Conservation (phyloP, 176 grass and related monocot species). For the sorghum (Sorghum bicolor) region DNA sequence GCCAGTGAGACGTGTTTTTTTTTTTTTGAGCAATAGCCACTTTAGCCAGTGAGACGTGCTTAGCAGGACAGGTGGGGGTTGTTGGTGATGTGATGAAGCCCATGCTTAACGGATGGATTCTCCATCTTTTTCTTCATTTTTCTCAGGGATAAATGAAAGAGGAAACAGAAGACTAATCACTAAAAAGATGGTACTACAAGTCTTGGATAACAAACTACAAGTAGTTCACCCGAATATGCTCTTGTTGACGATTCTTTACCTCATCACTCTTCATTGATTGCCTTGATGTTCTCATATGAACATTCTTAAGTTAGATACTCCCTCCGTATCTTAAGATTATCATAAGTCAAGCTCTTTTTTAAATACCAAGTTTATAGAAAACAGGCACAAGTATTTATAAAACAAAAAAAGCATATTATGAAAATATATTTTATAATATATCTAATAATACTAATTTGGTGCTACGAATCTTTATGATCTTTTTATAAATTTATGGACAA, state of each 20-base stretch:
- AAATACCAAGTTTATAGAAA: too few species aligned
- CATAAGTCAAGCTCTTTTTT: too few species aligned
- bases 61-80: background rate
- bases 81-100: background rate
- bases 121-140: background rate
- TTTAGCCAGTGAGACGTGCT: background rate
- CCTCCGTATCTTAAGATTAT: too few species aligned
- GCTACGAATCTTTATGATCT: too few species aligned
- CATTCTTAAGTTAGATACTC: background rate
- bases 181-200: background rate
- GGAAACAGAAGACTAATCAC: background rate
- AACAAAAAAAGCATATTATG: too few species aligned
- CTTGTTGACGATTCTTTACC: background rate
- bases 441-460: too few species aligned
- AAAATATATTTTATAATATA: too few species aligned
- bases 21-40: too few species aligned
- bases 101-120: background rate
- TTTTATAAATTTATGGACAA: too few species aligned
- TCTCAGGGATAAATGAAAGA: background rate
- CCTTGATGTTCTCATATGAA: background rate
- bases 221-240: background rate
- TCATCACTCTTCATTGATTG: background rate
- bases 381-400: too few species aligned
- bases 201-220: background rate
- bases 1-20: background rate